Evolutionary conservation across 805 yeast species (phyloP).

Genomic region (Cyberlindnera xishuangbannaensis): DNA sequence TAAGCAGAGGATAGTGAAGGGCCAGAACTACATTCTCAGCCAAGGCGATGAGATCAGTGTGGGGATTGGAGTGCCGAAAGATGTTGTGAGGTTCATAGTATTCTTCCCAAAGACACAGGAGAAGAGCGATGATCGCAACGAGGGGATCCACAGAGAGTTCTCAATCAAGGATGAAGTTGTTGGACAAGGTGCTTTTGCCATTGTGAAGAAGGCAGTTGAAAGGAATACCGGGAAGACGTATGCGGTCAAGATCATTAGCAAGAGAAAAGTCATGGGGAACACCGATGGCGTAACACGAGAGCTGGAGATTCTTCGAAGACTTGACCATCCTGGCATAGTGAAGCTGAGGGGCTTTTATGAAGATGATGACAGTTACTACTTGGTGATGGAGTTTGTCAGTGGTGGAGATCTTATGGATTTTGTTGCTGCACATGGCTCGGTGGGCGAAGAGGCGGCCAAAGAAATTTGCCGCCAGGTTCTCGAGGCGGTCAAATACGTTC

Average conservation of each 20-base stretch:
- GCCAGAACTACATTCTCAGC: constrained; percentile 70
- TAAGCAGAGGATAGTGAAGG: constrained; percentile 63
- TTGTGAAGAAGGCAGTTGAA: constrained; percentile 86
- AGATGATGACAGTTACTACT: constrained; percentile 71
- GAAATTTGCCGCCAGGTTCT: constrained; percentile 82
- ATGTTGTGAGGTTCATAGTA: constrained; percentile 46
- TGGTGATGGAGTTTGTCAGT: constrained; percentile 93
- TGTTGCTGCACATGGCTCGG: constrained; percentile 86
- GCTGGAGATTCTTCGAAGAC: constrained; percentile 66
- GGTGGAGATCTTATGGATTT: constrained; percentile 99
- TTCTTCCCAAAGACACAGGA: constrained; percentile 27
- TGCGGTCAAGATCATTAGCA: constrained; percentile 87
- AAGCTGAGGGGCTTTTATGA: constrained; percentile 78
- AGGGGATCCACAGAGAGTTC: constrained; percentile 63
- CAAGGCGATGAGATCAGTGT: constrained; percentile 94
- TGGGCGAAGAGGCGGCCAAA: constrained; percentile 85
- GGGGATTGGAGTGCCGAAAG: constrained; percentile 78
- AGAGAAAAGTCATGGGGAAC: constrained; percentile 73
- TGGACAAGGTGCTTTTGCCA: constrained; percentile 98
- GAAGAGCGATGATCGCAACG: constrained; percentile 13
- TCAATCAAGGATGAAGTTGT: constrained; percentile 78
- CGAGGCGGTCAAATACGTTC: constrained; percentile 82
- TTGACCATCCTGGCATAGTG: constrained; percentile 85
- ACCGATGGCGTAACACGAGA: constrained; percentile 83
- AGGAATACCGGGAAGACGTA: constrained; percentile 77